Conservation (phyloP, 495 filamentous ascomycete genomes). For the Neurospora sp. region DNA sequence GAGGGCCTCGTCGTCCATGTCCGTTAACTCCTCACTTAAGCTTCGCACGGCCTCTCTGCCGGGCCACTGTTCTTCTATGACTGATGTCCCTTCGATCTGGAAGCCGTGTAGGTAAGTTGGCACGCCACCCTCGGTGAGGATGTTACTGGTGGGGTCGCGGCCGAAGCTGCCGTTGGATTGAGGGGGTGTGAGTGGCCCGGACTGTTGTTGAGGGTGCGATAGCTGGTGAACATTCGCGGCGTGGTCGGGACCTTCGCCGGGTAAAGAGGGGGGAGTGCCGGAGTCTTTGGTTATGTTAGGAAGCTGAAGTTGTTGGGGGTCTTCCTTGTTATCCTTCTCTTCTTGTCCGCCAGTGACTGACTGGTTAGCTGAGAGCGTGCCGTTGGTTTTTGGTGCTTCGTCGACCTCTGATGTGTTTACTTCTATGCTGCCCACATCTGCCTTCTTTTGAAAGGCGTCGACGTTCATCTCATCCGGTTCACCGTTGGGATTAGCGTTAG, state of each 20-base stretch:
- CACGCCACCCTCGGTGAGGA: slow-evolving; percentile 62
- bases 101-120: slow-evolving; percentile 85
- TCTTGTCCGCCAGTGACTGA: slow-evolving; percentile 9
- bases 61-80: slow-evolving; percentile 49
- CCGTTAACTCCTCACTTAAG: slow-evolving; percentile 78
- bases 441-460: background rate
- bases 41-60: slow-evolving; percentile 64
- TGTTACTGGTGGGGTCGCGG: slow-evolving; percentile 28
- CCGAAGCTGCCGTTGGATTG: slow-evolving; percentile 39
- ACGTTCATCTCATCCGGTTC: slow-evolving; percentile 12
- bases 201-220: slow-evolving; percentile 15
- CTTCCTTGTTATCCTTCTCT: slow-evolving; percentile 1
- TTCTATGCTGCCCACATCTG: slow-evolving; percentile 28
- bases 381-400: slow-evolving; percentile 22
- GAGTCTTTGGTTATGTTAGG: slow-evolving; percentile 14
- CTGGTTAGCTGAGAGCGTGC: slow-evolving; percentile 15
- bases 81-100: slow-evolving; percentile 62
- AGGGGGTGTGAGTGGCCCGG: slow-evolving; percentile 34
- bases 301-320: slow-evolving; percentile 16
- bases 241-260: slow-evolving; percentile 17
- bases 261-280: slow-evolving; percentile 29
- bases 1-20: slow-evolving; percentile 80
- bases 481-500: slow-evolving; percentile 1
- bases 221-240: slow-evolving; percentile 8
- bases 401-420: slow-evolving; percentile 30